Percentiles rank a stretch among this genome's conserved stretches.
Conservation (phyloP, 495 filamentous ascomycete species). For the Tuber microsphaerosporum region DNA sequence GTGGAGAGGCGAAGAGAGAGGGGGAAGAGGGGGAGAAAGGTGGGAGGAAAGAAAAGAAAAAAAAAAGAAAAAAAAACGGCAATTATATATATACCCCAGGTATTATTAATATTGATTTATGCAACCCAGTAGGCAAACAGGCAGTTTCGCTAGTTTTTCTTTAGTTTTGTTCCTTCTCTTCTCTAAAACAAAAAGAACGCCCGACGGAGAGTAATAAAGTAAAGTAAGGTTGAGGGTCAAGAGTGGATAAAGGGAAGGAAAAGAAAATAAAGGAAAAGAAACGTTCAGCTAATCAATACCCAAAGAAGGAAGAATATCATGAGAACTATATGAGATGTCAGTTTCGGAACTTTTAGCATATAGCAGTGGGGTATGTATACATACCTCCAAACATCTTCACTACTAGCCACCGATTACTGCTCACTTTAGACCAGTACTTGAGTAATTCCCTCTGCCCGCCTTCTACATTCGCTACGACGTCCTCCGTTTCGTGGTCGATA, state of each 20-base stretch:
- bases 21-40: neutral
- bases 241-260: neutral
- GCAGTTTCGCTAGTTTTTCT: neutral
- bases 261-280: neutral
- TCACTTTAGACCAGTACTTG: conserved; percentile 93
- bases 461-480: conserved; percentile 94
- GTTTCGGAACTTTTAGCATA: conserved; percentile 5
- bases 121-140: neutral
- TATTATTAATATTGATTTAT: neutral
- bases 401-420: conserved; percentile 89
- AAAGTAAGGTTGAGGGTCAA: neutral
- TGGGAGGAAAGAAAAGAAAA: neutral
- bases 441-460: conserved; percentile 88
- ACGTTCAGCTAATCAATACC: conserved; percentile 39
- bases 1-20: neutral
- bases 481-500: conserved; percentile 91
- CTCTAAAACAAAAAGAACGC: neutral
- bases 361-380: neutral
- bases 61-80: neutral
- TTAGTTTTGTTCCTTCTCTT: neutral
- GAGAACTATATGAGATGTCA: conserved; percentile 35
- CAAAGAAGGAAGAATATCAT: conserved; percentile 55
- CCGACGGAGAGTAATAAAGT: neutral
- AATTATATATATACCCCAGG: conserved; percentile 1
- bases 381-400: conserved; percentile 93